Conservation (phyloP, 2,329 filamentous ascomycete genomes). For the Fusarium sp. region DNA sequence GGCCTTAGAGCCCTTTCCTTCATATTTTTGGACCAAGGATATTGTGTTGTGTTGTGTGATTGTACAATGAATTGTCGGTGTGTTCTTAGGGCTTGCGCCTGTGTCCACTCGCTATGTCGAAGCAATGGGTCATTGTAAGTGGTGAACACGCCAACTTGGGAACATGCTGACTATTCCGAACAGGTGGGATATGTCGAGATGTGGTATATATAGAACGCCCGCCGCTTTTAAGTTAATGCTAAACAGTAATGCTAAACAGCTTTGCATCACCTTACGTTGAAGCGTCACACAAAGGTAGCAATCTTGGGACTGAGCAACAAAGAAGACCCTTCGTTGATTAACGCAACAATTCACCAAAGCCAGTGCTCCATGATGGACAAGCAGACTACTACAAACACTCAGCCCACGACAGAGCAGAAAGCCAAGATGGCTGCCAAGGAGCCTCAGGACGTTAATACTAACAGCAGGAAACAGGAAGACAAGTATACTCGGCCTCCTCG, state of each 20-base stretch:
- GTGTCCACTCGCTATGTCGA: background rate
- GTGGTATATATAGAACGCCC: slow-evolving; percentile 5
- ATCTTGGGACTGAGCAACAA: background rate
- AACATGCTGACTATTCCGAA: slow-evolving; percentile 1
- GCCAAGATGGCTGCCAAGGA: background rate
- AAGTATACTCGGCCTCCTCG: slow-evolving; percentile 30
- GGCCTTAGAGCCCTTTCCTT: background rate
- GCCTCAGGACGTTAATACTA: background rate
- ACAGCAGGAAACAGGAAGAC: slow-evolving; percentile 6
- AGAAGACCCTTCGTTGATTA: slow-evolving; percentile 8
- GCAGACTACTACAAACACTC: background rate
- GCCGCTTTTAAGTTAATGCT: background rate
- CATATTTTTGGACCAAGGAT: background rate
- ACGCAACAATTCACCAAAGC: background rate
- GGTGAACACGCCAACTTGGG: background rate
- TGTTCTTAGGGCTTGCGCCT: background rate
- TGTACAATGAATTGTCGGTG: background rate
- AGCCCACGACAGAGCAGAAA: slow-evolving; percentile 2
- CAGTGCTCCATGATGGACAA: background rate
- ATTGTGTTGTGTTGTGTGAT: background rate
- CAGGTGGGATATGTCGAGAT: background rate
- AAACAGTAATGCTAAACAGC: background rate
- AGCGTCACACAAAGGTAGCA: background rate
- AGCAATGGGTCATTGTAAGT: background rate
- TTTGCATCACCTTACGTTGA: background rate